These are phyloP conservation scores for Neltuma alba DNA, from an alignment of 306 rosid genomes.

Conservation along the genomic window DNA sequence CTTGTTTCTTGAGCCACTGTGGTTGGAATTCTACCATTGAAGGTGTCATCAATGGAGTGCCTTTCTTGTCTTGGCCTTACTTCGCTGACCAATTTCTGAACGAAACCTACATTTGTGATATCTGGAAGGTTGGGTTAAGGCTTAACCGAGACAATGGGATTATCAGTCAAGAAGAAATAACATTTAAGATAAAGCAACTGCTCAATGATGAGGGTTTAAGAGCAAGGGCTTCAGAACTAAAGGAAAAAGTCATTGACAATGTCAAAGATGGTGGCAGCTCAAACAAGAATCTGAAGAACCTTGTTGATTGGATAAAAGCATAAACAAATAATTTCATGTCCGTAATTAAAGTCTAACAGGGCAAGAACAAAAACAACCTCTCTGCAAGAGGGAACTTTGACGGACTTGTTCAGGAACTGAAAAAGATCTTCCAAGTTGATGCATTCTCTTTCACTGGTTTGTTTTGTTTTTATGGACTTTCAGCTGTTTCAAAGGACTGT, in stretches of 20 bases:
- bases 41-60: conserved; percentile 30
- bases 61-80: conserved; percentile 43
- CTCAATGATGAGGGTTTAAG: conserved; percentile 19
- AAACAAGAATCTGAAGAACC: conserved; percentile 19
- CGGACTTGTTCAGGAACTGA: background rate
- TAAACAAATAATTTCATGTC: background rate
- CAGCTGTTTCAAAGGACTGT: background rate
- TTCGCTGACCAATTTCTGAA: conserved; percentile 36
- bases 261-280: conserved; percentile 35
- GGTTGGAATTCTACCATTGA: conserved; percentile 48
- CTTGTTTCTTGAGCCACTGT: conserved; percentile 41
- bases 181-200: conserved; percentile 9
- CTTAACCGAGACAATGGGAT: conserved; percentile 16
- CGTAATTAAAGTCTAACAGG: background rate
- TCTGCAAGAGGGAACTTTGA: background rate
- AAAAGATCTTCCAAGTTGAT: background rate
- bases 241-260: background rate
- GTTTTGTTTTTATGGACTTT: background rate
- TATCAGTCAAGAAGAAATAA: conserved; percentile 20
- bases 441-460: background rate
- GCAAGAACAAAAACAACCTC: background rate
- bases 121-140: conserved; percentile 37
- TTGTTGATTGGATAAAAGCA: conserved; percentile 25
- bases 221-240: conserved; percentile 19
- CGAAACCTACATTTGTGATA: conserved; percentile 30